Evolutionary conservation across 164 flowering plant species (phyloP).

Genomic region (Aristolochia contorta): DNA sequence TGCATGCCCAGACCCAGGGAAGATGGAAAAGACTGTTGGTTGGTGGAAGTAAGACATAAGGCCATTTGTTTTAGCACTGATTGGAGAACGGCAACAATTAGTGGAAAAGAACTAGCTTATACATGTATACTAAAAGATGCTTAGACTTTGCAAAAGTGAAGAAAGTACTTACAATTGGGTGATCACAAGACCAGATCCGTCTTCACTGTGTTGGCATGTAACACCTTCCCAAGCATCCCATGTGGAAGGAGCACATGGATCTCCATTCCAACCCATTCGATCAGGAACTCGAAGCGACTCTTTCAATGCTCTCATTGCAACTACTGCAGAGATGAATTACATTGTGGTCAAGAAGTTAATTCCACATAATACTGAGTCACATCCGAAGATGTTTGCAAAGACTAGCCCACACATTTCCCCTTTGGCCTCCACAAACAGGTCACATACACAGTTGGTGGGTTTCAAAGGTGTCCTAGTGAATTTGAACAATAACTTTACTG

Average conservation of each 20-base stretch:
- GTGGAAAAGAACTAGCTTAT: too few relatives aligned
- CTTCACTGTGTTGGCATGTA: conserved; percentile 55
- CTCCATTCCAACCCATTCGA: conserved; percentile 99
- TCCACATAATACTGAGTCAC: too few relatives aligned
- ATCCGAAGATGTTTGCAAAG: too few relatives aligned
- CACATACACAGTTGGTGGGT: neutral
- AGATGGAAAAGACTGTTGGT: too few relatives aligned
- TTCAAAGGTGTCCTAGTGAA: neutral
- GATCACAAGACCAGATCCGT: conserved; percentile 55
- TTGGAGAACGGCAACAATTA: too few relatives aligned
- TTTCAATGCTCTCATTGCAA: conserved; percentile 81
- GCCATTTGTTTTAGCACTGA: too few relatives aligned
- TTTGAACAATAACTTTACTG: too few relatives aligned
- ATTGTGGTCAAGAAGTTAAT: neutral
- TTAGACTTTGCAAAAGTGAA: neutral
- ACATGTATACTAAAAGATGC: too few relatives aligned
- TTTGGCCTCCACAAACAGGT: too few relatives aligned
- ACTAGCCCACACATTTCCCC: too few relatives aligned
- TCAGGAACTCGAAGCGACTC: conserved; percentile 79
- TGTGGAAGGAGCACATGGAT: conserved; percentile 90
- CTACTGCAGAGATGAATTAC: conserved; percentile 29
- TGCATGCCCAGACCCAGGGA: too few relatives aligned
- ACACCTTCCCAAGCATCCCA: conserved; percentile 99
- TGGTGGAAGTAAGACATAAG: too few relatives aligned
- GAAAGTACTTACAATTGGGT: conserved; percentile 62